Percentiles rank a stretch among this genome's conserved stretches.
Evolutionary conservation across 345 rosid genomes (phyloP).

Genomic region (Sisymbrium irio): DNA sequence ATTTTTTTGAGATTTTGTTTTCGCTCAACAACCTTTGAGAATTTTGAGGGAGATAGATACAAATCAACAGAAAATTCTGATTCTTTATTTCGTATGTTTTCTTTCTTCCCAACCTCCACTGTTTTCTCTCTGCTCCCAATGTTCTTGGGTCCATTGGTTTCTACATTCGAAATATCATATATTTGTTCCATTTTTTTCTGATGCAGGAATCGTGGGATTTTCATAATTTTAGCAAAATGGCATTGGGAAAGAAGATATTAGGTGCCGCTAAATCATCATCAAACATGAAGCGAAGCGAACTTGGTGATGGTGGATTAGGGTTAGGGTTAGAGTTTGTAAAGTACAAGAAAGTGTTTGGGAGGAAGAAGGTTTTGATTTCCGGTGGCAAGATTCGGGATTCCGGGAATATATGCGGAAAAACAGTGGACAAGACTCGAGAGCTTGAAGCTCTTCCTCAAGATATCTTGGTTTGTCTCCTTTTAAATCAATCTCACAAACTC

Average conservation of each 20-base stretch:
- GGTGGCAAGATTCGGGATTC: constrained; percentile 5
- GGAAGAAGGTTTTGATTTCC: constrained; percentile 54
- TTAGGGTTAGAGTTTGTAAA: constrained; percentile 41
- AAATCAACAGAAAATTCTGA: background rate
- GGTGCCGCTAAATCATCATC: constrained; percentile 31
- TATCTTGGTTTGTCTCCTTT: constrained; percentile 48
- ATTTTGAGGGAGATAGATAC: background rate
- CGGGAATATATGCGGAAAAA: constrained; percentile 43
- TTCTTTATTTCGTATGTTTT: constrained; percentile 12
- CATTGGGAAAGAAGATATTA: constrained; percentile 34
- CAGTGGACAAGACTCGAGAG: constrained; percentile 27
- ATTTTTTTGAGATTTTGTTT: background rate
- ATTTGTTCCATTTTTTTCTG: background rate
- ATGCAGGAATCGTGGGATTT: constrained; percentile 1
- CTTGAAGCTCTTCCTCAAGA: constrained; percentile 72
- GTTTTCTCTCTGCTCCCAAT: constrained; percentile 2
- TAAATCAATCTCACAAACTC: background rate
- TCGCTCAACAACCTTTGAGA: background rate
- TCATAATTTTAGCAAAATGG: constrained; percentile 34
- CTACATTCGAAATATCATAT: background rate
- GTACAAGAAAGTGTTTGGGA: constrained; percentile 45
- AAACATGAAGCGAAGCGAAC: background rate
- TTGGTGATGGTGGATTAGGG: constrained; percentile 19
- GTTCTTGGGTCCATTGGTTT: constrained; percentile 12
- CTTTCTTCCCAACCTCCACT: constrained; percentile 1